Conservation (phyloP, 352 stramenopile species). For the Globisporangium iwayamae region DNA sequence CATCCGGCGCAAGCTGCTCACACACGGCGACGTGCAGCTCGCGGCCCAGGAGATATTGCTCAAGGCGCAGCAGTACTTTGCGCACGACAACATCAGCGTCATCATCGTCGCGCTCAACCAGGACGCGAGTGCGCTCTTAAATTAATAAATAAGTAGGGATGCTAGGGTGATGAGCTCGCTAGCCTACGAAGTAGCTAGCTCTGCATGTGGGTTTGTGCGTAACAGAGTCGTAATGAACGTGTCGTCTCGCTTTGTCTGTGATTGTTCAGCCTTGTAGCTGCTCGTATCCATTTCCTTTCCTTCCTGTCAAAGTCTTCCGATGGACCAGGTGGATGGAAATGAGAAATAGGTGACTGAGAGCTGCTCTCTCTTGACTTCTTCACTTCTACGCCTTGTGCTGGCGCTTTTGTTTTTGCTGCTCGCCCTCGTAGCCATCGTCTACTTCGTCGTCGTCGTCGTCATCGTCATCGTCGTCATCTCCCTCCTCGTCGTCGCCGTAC, state of each 20-base stretch:
- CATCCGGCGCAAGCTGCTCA: constrained; percentile 80
- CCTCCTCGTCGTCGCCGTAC: constrained; percentile 16
- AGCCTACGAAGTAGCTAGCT: neutral
- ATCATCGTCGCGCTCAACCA: constrained; percentile 87
- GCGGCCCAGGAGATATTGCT: constrained; percentile 85
- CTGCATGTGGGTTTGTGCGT: neutral
- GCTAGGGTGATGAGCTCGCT: constrained; percentile 12
- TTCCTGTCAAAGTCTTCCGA: constrained; percentile 12
- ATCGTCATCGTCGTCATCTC: constrained; percentile 12
- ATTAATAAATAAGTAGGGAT: constrained; percentile 17
- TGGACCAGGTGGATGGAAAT: constrained; percentile 4
- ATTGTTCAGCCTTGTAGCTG: neutral
- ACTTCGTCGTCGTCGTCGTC: neutral
- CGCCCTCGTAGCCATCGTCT: neutral
- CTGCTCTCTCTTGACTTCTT: neutral
- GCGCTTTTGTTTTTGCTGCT: constrained; percentile 22
- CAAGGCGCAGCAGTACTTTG: constrained; percentile 87
- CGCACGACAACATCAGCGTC: constrained; percentile 90
- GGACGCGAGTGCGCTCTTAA: constrained; percentile 17
- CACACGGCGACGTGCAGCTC: constrained; percentile 86
- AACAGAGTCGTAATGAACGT: constrained; percentile 10
- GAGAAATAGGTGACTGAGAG: neutral
- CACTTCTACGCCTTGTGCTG: constrained; percentile 20
- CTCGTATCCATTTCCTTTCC: neutral
- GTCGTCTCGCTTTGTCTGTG: neutral